Evolutionary conservation across 768 basidiomycete species (phyloP).

Genomic region (Lactifluus pinguis): DNA sequence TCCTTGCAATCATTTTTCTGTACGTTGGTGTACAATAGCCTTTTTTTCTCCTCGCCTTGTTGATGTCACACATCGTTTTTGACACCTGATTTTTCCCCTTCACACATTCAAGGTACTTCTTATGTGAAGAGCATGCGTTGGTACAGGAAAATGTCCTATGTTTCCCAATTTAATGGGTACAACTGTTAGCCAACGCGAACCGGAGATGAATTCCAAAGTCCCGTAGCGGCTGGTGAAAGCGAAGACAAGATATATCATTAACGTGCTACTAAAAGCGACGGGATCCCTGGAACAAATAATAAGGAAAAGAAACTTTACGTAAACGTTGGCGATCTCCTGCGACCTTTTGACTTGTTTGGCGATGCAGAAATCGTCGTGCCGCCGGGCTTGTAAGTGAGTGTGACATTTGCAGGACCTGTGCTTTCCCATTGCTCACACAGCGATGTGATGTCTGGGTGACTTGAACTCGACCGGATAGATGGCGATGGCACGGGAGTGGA

Average conservation of each 20-base stretch:
- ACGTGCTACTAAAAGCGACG: background rate
- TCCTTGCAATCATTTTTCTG: background rate
- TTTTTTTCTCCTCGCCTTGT: background rate
- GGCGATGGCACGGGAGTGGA: constrained; percentile 36
- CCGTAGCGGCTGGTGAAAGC: background rate
- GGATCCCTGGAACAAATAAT: background rate
- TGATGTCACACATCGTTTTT: background rate
- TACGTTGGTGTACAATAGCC: constrained; percentile 2
- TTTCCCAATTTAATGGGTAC: background rate
- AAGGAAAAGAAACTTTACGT: background rate
- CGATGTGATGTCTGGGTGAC: constrained; percentile 49
- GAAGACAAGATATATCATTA: background rate
- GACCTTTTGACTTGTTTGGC: constrained; percentile 9
- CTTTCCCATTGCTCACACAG: constrained; percentile 51
- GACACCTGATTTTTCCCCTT: background rate
- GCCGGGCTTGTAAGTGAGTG: constrained; percentile 36
- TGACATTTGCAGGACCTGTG: constrained; percentile 52
- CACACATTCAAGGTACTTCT: background rate
- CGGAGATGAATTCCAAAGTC: background rate
- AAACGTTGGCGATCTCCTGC: constrained; percentile 11
- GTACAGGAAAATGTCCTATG: background rate
- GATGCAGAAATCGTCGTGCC: constrained; percentile 11
- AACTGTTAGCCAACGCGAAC: background rate
- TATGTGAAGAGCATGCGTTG: background rate
- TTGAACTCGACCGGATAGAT: constrained; percentile 37